Evolutionary conservation across 2,329 filamentous ascomycete species (phyloP), one percentile per base, ranked within the genome.

Genomic region (Fusarium staphyleae): DNA sequence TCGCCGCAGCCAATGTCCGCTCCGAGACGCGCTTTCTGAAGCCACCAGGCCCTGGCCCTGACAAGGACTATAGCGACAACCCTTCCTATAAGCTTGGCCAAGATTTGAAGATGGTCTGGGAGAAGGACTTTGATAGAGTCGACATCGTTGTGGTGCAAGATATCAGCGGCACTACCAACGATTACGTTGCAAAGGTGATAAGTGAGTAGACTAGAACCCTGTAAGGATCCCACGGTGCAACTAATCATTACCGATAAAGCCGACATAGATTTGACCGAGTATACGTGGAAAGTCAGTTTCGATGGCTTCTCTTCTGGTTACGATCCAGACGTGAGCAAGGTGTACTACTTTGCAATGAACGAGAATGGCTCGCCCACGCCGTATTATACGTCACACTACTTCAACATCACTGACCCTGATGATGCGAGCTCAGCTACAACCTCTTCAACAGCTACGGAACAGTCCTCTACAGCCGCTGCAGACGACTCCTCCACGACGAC

Each of bases 321-420:
- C 32, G 47, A 37, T 8, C 47, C 47, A 13, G 30, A 16, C 5
- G 14, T 50, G 11, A 36, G 39, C 39, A 50, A 50, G 16, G 47
- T 50, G 15, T 50, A 50, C 39, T 50, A 36, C 32, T 44, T 50
- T 14, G 10, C n/a, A 11, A 28, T 42, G 24, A 19, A 14, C 13
- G 39, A 42, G n/a, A n/a, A 13, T 3, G 26, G 16, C 5, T 14
- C 13, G 22, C 18, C 26, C 24, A 26, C 4, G 13, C 28, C 4
- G 29, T 22, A 22, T 7, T 22, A 22, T 6, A 50, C 39, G 9
- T 50, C 32, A 1, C 47, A 50, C 24, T 50, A 50, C n/a, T 50
- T 50, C 14, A 50, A 50, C 33, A 44, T 50, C 3, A 43, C 39
- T 16, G 30, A 44, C 15, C 39, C 47, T 12, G 12, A 35, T 12